Evolutionary conservation across 75 land plant genomes (phyloP).

Genomic region (Chamaecyparis obtusa): DNA sequence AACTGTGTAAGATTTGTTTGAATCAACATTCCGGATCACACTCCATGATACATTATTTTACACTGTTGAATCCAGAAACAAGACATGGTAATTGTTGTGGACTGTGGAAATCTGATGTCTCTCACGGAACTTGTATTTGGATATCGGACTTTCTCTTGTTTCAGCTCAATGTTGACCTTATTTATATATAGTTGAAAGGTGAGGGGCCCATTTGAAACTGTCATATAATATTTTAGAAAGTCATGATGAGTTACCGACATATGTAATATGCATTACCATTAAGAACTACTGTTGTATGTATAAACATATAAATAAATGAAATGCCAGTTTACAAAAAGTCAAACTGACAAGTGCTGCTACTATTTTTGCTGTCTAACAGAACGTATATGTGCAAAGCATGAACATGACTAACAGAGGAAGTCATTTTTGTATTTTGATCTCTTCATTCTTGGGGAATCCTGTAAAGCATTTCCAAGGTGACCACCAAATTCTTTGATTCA

Average conservation of each 20-base stretch:
- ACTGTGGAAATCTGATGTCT: too few species aligned
- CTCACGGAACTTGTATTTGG: not conserved
- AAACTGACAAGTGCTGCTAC: too few species aligned
- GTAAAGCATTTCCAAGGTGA: not conserved
- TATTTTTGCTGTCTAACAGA: not conserved
- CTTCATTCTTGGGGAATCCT: not conserved
- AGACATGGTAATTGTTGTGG: too few species aligned
- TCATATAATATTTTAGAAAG: not conserved
- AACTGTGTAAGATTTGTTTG: too few species aligned
- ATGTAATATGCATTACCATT: not conserved
- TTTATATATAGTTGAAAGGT: not conserved
- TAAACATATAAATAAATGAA: not conserved
- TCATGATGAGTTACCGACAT: not conserved
- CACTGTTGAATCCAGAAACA: too few species aligned
- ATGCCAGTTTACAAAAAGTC: not conserved
- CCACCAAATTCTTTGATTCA: not conserved
- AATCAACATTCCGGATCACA: too few species aligned
- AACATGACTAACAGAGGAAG: not conserved
- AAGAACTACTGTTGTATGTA: not conserved
- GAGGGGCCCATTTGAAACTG: not conserved
- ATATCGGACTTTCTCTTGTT: not conserved
- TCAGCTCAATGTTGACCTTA: not conserved
- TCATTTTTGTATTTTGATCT: not conserved
- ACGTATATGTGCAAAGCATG: not conserved
- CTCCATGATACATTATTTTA: too few species aligned